Percentiles rank a stretch among this genome's conserved stretches.
Evolutionary conservation across 768 basidiomycete genomes (phyloP).

Genomic region (Boletus patriciae): DNA sequence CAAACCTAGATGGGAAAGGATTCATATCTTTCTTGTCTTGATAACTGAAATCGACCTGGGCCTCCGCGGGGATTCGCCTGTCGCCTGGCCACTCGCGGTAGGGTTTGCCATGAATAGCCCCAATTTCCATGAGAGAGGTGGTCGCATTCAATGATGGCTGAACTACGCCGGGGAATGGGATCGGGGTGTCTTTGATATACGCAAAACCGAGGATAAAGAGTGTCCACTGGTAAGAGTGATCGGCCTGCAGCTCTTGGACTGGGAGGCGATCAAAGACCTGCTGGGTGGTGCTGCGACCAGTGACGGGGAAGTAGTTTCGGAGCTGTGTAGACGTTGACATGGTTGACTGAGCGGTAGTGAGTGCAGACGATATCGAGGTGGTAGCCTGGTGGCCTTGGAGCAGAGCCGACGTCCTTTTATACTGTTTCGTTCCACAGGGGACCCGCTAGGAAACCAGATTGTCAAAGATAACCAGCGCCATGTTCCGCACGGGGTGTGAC

Average conservation of each 20-base stretch:
- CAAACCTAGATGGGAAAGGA: constrained; percentile 28
- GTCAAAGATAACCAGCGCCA: background rate
- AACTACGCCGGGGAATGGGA: constrained; percentile 14
- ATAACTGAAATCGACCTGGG: constrained; percentile 16
- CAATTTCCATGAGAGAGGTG: constrained; percentile 25
- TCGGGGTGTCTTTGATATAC: constrained; percentile 12
- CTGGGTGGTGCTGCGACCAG: constrained; percentile 18
- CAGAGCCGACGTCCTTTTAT: constrained; percentile 4
- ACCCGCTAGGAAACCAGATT: background rate
- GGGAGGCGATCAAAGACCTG: constrained; percentile 22
- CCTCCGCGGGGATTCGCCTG: constrained; percentile 14
- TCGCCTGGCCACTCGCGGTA: constrained; percentile 28
- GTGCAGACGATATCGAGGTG: background rate
- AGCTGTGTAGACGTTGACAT: background rate
- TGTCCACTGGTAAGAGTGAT: constrained; percentile 28
- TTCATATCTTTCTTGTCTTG: constrained; percentile 26
- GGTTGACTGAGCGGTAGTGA: background rate
- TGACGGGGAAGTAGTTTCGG: constrained; percentile 21
- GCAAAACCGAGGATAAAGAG: constrained; percentile 28
- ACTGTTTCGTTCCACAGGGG: background rate
- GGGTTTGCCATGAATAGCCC: constrained; percentile 26
- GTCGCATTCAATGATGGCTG: constrained; percentile 8
- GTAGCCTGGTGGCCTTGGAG: background rate
- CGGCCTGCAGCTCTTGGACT: constrained; percentile 18
- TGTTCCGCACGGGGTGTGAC: background rate